Base-by-base conservation (phyloP, 2,329 filamentous ascomycete genomes). In the Fusarium gaditjirri region DNA sequence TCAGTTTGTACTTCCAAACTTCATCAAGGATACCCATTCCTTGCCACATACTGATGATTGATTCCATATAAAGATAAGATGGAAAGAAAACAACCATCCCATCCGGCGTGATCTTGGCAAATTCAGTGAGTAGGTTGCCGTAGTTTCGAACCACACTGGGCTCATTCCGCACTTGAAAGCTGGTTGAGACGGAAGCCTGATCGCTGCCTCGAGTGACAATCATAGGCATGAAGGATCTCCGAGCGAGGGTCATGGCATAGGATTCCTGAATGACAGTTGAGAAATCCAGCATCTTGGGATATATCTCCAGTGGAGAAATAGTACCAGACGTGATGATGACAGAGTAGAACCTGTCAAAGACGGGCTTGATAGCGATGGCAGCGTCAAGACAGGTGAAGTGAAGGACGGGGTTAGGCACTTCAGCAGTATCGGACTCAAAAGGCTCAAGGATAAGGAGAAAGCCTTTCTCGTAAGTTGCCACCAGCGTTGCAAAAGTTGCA, bases 31-130 rank as follows among this genome's bases (percentile, higher is more conserved):
- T 97, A 31, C 94, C 94, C 95, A 98, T 98, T 61, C 94, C 94
- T 81, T 99, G 96, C 96, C 96, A 99, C 91, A 97, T 97, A 80
- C 93, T 95, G 80, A 99, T 98, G 80, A 98, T 98, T 57, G 93
- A 96, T 80, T 99, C 96, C 96, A 99, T 98, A 84, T 99, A 99
- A 3, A 99, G 88, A 77, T 99, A 99, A 0, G 94, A 97, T 0
- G 96, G 97, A 80, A 99, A 99, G 86, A 99, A 99, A 42, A 99
- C 96, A n/a, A 99, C 96, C 81, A 99, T 91, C 36, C 96, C 96
- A 77, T 99, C 96, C 0, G 96, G 97, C 0, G 96, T 99, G 72
- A 98, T 91, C 81, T 95, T 97, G 59, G 94, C 93, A 80, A 99
- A 98, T 80, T 99, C 96, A 12, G 95, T 96, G 36, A 99, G 86